phyloP scores from a whole-genome alignment of 164 flowering plant species.

The Cinnamomum chago region DNA sequence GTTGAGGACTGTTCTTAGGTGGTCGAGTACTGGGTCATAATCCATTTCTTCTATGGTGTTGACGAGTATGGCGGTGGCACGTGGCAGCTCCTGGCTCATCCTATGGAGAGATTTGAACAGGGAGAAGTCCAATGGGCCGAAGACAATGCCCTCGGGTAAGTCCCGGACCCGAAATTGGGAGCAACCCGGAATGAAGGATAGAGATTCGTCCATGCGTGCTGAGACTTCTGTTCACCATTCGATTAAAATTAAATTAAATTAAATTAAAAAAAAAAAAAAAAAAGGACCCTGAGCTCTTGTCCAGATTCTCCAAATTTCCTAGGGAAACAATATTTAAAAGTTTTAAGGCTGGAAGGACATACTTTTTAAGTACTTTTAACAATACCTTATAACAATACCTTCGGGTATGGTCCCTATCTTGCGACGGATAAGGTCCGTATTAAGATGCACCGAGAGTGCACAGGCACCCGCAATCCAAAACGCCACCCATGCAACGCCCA shows the following conservation, averaged over 20 bases:
- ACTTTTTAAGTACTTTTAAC: too few relatives aligned
- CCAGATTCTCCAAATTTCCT: too few relatives aligned
- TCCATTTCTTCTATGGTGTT: constrained; percentile 53
- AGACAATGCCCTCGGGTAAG: constrained; percentile 40
- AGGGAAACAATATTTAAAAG: too few relatives aligned
- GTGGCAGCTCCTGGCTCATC: constrained; percentile 28
- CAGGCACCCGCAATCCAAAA: constrained; percentile 33
- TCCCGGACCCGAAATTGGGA: constrained; percentile 26
- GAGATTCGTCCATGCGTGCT: constrained; percentile 1
- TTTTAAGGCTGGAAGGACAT: too few relatives aligned
- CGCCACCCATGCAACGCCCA: constrained; percentile 40
- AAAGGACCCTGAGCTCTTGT: too few relatives aligned
- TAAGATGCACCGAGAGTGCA: constrained; percentile 20
- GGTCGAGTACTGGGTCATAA: constrained; percentile 15
- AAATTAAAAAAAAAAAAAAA: too few relatives aligned
- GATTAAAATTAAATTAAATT: too few relatives aligned
- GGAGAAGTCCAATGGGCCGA: constrained; percentile 28
- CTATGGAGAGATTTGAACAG: constrained; percentile 32
- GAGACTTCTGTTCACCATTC: background rate
- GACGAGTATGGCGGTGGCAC: constrained; percentile 33
- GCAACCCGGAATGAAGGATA: constrained; percentile 35
- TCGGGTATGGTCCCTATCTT: constrained; percentile 3
- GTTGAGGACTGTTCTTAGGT: constrained; percentile 24
- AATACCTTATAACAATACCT: constrained; percentile 6
- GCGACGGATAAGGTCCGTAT: constrained; percentile 26